Percentiles rank a stretch among this genome's conserved stretches.
Conservation (phyloP, 140 eudicot genomes). For the Anethum foeniculum region DNA sequence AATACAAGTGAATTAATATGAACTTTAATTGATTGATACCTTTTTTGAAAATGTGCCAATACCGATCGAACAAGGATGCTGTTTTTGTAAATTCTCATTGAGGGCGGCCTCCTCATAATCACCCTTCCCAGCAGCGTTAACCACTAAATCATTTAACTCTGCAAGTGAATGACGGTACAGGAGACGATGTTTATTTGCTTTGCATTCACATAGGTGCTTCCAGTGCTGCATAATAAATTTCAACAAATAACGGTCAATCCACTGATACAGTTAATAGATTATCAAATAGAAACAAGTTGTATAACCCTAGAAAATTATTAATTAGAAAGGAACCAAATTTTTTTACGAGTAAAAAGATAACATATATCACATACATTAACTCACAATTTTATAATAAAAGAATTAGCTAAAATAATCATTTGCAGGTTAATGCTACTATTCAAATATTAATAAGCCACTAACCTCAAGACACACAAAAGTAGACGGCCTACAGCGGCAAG, state of each 20-base stretch:
- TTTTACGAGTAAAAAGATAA: neutral
- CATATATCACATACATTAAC: neutral
- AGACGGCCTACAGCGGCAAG: constrained; percentile 81
- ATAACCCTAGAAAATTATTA: neutral
- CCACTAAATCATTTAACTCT: constrained; percentile 53
- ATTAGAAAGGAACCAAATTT: neutral
- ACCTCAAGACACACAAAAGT: constrained; percentile 92
- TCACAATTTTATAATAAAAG: neutral
- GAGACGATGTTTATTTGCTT: constrained; percentile 55
- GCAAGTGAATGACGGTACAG: constrained; percentile 82
- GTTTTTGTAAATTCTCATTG: constrained; percentile 31
- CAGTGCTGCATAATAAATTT: constrained; percentile 64
- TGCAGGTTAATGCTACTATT: neutral
- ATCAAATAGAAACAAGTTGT: neutral
- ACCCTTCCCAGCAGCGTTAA: constrained; percentile 28
- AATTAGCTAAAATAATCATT: neutral
- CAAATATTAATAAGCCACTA: constrained; percentile 11
- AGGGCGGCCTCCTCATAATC: constrained; percentile 25
- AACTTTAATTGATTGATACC: constrained; percentile 28
- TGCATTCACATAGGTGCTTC: constrained; percentile 95
- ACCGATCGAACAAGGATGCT: constrained; percentile 27
- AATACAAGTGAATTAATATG: neutral
- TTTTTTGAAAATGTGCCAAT: constrained; percentile 46
- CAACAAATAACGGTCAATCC: neutral
- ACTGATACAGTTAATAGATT: neutral